Evolutionary conservation across 1,284 basidiomycete genomes (phyloP).

Genomic region (Cutaneotrichosporon sp.): DNA sequence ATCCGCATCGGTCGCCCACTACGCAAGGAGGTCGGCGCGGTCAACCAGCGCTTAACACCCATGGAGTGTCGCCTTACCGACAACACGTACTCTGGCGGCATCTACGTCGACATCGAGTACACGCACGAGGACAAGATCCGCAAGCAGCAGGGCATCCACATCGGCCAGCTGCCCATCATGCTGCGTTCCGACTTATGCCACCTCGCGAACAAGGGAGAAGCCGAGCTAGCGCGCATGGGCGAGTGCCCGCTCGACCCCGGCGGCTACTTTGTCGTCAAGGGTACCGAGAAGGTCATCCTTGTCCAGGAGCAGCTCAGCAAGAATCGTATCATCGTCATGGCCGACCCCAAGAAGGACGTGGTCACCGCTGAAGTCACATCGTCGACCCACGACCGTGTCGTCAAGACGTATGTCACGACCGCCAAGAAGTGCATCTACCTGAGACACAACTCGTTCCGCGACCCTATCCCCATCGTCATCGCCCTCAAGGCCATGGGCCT

Average conservation of each 20-base stretch:
- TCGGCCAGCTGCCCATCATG: conserved; percentile 97
- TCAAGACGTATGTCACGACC: conserved; percentile 96
- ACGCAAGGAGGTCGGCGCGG: conserved; percentile 73
- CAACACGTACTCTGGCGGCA: conserved; percentile 91
- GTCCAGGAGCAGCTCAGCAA: conserved; percentile 99
- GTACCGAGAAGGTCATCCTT: conserved; percentile 98
- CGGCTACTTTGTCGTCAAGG: conserved; percentile 98
- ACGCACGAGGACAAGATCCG: conserved; percentile 90
- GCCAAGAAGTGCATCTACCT: conserved; percentile 94
- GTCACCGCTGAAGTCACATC: conserved; percentile 98
- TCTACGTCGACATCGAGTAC: conserved; percentile 94
- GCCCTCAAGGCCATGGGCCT: conserved; percentile 96
- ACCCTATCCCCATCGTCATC: conserved; percentile 95
- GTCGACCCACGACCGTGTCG: conserved; percentile 98
- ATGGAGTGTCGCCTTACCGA: conserved; percentile 98
- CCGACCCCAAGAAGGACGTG: conserved; percentile 82
- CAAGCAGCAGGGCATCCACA: conserved; percentile 77
- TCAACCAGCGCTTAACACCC: conserved; percentile 74
- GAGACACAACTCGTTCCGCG: conserved; percentile 97
- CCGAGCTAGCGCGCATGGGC: conserved; percentile 84
- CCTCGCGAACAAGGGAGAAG: conserved; percentile 73
- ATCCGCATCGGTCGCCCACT: conserved; percentile 91
- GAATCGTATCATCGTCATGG: conserved; percentile 98
- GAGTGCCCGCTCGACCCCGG: conserved; percentile 99
- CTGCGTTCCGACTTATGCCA: conserved; percentile 92